A percentile compares a stretch with the other conserved stretches of the same genome.
Conservation (phyloP, 1,139 yeast species). For the Taphrina flavorubra region DNA sequence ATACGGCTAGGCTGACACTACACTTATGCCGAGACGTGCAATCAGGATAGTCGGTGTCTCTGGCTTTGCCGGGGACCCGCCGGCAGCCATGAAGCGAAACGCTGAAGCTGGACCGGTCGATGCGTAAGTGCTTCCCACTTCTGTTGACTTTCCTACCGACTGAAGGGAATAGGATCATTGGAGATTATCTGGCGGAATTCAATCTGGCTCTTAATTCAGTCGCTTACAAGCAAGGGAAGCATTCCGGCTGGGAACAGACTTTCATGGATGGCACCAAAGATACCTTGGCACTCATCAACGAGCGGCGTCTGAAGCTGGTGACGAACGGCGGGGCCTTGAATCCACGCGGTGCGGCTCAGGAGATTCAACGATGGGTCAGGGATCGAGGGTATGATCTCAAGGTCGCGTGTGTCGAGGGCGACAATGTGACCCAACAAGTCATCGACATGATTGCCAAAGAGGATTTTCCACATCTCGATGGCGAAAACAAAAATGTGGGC, state of each 20-base stretch:
- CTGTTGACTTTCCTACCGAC: neutral
- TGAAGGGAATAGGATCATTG: constrained; percentile 42
- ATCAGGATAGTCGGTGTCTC: constrained; percentile 43
- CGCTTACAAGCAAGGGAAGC: constrained; percentile 44
- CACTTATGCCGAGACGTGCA: constrained; percentile 22
- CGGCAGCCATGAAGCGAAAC: constrained; percentile 40
- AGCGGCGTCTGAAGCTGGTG: constrained; percentile 45
- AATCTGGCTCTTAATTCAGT: constrained; percentile 46
- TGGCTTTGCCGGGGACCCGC: constrained; percentile 44
- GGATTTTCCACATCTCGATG: constrained; percentile 46
- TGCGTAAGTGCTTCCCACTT: constrained; percentile 38
- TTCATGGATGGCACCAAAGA: constrained; percentile 42
- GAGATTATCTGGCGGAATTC: constrained; percentile 48
- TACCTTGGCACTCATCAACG: constrained; percentile 43
- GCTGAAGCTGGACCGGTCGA: constrained; percentile 46
- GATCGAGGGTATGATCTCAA: constrained; percentile 42
- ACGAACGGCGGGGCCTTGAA: constrained; percentile 48
- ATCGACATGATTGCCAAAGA: constrained; percentile 40
- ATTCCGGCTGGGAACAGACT: constrained; percentile 46
- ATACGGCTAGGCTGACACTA: no score
- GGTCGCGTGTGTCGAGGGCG: constrained; percentile 47
- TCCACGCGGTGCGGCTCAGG: constrained; percentile 46
- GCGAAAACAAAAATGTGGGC: constrained; percentile 29
- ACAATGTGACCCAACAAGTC: constrained; percentile 43
- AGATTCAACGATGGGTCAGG: constrained; percentile 41